Evolutionary conservation across 2,329 filamentous ascomycete genomes (phyloP).

Genomic region (Juglanconis juglandina): DNA sequence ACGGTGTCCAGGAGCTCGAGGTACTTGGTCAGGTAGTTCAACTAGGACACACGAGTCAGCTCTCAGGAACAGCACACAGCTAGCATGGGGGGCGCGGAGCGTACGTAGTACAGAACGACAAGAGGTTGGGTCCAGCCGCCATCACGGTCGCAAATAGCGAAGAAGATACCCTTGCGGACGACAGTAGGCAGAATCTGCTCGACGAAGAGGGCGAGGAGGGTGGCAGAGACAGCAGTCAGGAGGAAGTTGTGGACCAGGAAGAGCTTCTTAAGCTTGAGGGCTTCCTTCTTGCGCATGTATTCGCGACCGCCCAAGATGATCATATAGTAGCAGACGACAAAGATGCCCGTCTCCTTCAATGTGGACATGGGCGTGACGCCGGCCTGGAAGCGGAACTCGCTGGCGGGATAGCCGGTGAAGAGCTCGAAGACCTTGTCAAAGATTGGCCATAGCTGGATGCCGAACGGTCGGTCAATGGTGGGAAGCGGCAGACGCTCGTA

Average conservation of each 20-base stretch:
- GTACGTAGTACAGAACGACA: slow-evolving; percentile 93
- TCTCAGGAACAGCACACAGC: not conserved
- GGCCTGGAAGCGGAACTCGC: slow-evolving; percentile 79
- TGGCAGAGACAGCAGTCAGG: slow-evolving; percentile 79
- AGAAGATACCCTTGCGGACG: slow-evolving; percentile 77
- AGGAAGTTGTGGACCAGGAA: slow-evolving; percentile 98
- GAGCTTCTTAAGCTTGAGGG: slow-evolving; percentile 81
- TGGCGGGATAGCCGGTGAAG: slow-evolving; percentile 75
- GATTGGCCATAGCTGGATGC: slow-evolving; percentile 86
- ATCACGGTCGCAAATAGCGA: slow-evolving; percentile 74
- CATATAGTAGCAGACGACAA: slow-evolving; percentile 85
- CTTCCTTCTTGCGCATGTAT: slow-evolving; percentile 80
- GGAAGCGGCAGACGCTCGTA: slow-evolving; percentile 63
- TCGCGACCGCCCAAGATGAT: slow-evolving; percentile 91
- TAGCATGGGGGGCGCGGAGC: slow-evolving; percentile 33
- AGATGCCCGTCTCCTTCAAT: slow-evolving; percentile 73
- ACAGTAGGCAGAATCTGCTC: slow-evolving; percentile 88
- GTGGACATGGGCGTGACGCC: slow-evolving; percentile 89
- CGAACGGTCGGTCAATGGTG: slow-evolving; percentile 87
- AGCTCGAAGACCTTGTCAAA: slow-evolving; percentile 83
- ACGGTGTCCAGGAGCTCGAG: slow-evolving; percentile 92
- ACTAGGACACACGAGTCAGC: slow-evolving; percentile 51
- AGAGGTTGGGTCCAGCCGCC: slow-evolving; percentile 94
- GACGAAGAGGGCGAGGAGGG: slow-evolving; percentile 78
- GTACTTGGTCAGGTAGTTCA: slow-evolving; percentile 98